A percentile compares a stretch with the other conserved stretches of the same genome.
These are phyloP conservation scores for Aspergillus sp. DNA, from an alignment of 2,329 filamentous ascomycete species.

Conservation along the genomic window DNA sequence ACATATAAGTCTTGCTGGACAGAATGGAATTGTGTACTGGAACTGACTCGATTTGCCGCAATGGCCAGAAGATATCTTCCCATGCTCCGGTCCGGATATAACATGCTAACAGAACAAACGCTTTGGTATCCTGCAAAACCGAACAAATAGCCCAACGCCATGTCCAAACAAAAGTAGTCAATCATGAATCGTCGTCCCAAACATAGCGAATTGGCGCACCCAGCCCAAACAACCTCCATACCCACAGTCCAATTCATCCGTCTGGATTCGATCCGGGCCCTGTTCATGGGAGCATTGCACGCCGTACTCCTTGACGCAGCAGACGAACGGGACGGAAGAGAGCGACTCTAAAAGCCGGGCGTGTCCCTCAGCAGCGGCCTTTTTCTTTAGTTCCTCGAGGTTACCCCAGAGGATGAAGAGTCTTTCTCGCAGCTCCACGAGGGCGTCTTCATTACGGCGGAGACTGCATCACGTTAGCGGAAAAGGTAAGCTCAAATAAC, in stretches of 20 bases:
- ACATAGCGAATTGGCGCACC: constrained; percentile 56
- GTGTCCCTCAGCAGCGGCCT: constrained; percentile 17
- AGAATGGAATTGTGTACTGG: neutral
- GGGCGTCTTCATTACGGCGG: constrained; percentile 37
- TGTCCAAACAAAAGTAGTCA: neutral
- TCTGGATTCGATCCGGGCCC: constrained; percentile 35
- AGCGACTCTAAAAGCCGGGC: constrained; percentile 17
- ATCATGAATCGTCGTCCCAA: constrained; percentile 50
- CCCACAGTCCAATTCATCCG: constrained; percentile 27
- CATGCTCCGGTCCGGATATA: neutral
- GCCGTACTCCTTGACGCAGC: constrained; percentile 64
- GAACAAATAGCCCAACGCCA: neutral
- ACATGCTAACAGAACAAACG: neutral
- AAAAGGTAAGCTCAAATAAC: constrained; percentile 1
- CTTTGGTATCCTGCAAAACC: neutral
- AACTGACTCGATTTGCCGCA: neutral
- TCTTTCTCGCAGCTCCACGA: constrained; percentile 54
- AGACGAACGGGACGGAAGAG: constrained; percentile 55
- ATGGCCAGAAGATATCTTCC: neutral
- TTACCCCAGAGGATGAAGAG: constrained; percentile 80
- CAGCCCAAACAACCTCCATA: constrained; percentile 41
- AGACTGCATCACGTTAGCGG: constrained; percentile 49
- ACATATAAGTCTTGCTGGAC: neutral
- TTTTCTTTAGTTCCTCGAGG: constrained; percentile 58
- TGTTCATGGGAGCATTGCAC: constrained; percentile 32